phyloP scores from a whole-genome alignment of 257 asterid genomes.

The Asclepias syriaca region DNA sequence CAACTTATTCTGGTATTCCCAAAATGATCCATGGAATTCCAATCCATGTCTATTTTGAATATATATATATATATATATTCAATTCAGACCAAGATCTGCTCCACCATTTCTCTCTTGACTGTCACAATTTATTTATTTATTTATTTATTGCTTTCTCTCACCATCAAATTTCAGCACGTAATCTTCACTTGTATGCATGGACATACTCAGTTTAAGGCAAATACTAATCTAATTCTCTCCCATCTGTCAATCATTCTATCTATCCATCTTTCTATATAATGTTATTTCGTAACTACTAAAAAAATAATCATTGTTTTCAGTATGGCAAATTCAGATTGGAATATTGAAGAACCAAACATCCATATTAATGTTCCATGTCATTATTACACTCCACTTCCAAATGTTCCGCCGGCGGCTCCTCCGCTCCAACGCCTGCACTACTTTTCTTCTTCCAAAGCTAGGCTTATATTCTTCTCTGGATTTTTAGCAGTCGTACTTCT shows the following conservation, averaged over 20 bases:
- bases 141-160: not conserved
- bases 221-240: not conserved
- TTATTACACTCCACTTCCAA: conserved; percentile 1
- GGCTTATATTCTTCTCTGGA: conserved; percentile 4
- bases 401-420: not conserved
- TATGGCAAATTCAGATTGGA: not conserved
- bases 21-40: no score
- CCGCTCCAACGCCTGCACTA: not conserved
- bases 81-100: not conserved
- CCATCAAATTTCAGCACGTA: conserved; percentile 1
- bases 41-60: no score
- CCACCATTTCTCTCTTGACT: not conserved
- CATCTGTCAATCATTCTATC: not conserved
- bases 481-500: conserved; percentile 11
- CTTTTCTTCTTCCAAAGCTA: not conserved
- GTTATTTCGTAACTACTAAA: not conserved
- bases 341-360: not conserved
- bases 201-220: not conserved
- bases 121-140: not conserved
- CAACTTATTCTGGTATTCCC: no score
- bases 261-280: not conserved
- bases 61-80: no score
- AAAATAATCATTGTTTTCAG: not conserved
- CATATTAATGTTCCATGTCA: not conserved
- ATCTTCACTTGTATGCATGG: not conserved